phyloP scores from a whole-genome alignment of 2,329 filamentous ascomycete genomes.

The Xylaria arbuscula region DNA sequence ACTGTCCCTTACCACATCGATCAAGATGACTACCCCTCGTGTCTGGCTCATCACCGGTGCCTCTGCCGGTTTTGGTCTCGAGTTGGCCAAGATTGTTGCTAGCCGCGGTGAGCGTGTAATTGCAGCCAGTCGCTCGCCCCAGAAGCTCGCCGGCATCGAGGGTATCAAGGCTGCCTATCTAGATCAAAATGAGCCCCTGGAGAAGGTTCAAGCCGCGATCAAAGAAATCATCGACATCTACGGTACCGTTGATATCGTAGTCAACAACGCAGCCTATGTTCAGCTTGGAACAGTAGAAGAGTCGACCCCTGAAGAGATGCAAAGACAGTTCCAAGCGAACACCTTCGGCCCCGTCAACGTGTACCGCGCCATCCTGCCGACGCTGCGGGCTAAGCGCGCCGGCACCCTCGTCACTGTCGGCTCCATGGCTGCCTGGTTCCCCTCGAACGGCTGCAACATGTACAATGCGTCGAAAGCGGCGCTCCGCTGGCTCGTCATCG shows the following conservation, averaged over 20 bases:
- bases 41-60: slow-evolving; percentile 64
- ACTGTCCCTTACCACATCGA: background rate
- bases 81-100: slow-evolving; percentile 57
- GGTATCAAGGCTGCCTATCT: slow-evolving; percentile 53
- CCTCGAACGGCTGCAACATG: slow-evolving; percentile 44
- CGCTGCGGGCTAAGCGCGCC: slow-evolving; percentile 48
- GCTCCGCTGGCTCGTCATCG: slow-evolving; percentile 43
- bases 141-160: slow-evolving; percentile 48
- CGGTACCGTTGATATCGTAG: slow-evolving; percentile 57
- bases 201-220: slow-evolving; percentile 52
- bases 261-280: slow-evolving; percentile 60
- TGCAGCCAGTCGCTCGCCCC: slow-evolving; percentile 57
- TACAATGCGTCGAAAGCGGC: slow-evolving; percentile 54
- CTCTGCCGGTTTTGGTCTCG: slow-evolving; percentile 59
- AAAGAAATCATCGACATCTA: slow-evolving; percentile 52
- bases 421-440: slow-evolving; percentile 49
- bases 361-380: slow-evolving; percentile 52
- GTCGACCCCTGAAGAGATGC: slow-evolving; percentile 40
- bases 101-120: slow-evolving; percentile 59
- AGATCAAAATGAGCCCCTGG: slow-evolving; percentile 54
- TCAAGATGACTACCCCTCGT: slow-evolving; percentile 17
- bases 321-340: slow-evolving; percentile 51
- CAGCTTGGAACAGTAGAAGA: slow-evolving; percentile 59
- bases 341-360: slow-evolving; percentile 53
- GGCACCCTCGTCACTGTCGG: slow-evolving; percentile 54